Evolutionary conservation across 2,329 filamentous ascomycete genomes (phyloP).

Genomic region (Botrytis fabae): DNA sequence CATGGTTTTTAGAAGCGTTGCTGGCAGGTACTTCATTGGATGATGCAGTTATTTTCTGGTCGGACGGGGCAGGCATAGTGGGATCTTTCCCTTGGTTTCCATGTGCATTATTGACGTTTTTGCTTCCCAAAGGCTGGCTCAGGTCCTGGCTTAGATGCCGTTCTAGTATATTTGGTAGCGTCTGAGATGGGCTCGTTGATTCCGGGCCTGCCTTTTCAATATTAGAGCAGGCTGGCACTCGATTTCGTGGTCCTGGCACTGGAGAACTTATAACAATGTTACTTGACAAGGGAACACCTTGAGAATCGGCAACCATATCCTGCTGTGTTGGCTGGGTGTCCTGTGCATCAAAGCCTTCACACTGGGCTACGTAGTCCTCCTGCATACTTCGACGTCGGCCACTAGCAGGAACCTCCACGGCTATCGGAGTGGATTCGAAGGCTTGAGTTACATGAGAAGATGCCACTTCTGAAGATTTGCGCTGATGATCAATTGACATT

Average conservation of each 20-base stretch:
- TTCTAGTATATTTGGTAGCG: neutral
- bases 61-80: neutral
- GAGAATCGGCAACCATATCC: conserved; percentile 38
- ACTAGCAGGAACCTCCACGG: conserved; percentile 35
- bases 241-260: neutral
- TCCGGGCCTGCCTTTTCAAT: neutral
- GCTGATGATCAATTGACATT: neutral
- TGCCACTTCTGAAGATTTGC: neutral
- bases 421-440: neutral
- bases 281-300: conserved; percentile 23
- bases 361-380: conserved; percentile 37
- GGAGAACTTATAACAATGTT: conserved; percentile 14
- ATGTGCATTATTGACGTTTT: neutral
- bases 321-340: conserved; percentile 33
- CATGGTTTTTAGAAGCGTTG: conserved; percentile 19
- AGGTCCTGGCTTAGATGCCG: neutral
- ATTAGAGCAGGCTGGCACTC: too few species aligned
- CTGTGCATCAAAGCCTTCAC: conserved; percentile 32
- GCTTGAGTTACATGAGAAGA: neutral
- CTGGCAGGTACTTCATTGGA: conserved; percentile 28
- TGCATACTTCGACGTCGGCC: conserved; percentile 31
- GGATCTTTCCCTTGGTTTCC: neutral
- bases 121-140: neutral
- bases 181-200: conserved; percentile 5
- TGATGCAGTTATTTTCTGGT: conserved; percentile 23